A percentile compares a stretch with the other conserved stretches of the same genome.
phyloP scores from a whole-genome alignment of 371 early-diverging fungal species.

The Encephalitozoon hellem region DNA sequence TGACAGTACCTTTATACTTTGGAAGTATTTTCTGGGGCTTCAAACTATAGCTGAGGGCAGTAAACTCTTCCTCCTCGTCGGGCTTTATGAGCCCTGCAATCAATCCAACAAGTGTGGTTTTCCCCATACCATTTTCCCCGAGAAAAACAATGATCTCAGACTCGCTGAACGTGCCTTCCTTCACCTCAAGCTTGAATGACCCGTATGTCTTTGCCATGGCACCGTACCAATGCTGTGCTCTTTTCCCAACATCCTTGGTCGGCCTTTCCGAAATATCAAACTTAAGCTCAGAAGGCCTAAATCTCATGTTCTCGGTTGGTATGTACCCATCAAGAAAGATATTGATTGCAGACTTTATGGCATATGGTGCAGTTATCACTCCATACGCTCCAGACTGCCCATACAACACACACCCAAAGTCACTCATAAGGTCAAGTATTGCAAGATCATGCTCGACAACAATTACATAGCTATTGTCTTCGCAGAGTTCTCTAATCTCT shows the following conservation, averaged over 20 bases:
- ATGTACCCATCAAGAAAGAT: constrained; percentile 95
- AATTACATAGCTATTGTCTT: constrained; percentile 75
- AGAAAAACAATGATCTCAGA: constrained; percentile 97
- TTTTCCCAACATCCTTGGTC: constrained; percentile 63
- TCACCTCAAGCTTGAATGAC: constrained; percentile 73
- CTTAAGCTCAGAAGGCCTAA: constrained; percentile 87
- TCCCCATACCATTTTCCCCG: constrained; percentile 99
- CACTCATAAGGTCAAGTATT: constrained; percentile 93
- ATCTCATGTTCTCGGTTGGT: constrained; percentile 97
- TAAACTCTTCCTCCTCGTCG: constrained; percentile 67
- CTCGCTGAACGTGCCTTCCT: constrained; percentile 78
- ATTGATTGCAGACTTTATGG: constrained; percentile 96
- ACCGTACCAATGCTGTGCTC: constrained; percentile 47
- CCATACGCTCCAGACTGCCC: constrained; percentile 94
- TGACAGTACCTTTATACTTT: constrained; percentile 79
- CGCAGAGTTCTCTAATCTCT: constrained; percentile 76
- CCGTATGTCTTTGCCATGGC: constrained; percentile 57
- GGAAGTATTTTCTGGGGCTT: constrained; percentile 98
- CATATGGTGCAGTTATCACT: constrained; percentile 92
- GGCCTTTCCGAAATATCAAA: constrained; percentile 84
- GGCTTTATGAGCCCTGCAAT: constrained; percentile 77
- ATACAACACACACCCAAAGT: constrained; percentile 95
- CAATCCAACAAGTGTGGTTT: constrained; percentile 90
- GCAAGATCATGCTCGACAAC: constrained; percentile 98
- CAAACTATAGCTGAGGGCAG: constrained; percentile 69